Evolutionary conservation across 164 flowering plant species (phyloP), one percentile per base, ranked within the genome.

Genomic region (Aristolochia californica): DNA sequence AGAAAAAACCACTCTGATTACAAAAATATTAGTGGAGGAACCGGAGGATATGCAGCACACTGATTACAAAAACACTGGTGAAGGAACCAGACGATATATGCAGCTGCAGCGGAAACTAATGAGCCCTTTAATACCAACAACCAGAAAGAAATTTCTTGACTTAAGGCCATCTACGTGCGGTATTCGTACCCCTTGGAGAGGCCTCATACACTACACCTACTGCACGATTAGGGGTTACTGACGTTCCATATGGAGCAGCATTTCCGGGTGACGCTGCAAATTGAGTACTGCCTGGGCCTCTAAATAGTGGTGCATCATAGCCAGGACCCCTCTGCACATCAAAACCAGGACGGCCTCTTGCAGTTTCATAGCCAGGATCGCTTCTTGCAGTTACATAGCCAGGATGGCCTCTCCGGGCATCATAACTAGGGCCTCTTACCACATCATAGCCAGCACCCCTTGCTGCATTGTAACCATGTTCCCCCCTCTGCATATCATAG

Each of bases 371-470:
- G 15, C 40, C 53, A 62, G 49, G 58, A 2, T 50, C 40, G 27
- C 53, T 34, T 53, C 40, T 54, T 24, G 17, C 16, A 28, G 24
- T 2, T 43, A 34, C 53, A 53, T 43, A 54, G 13, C 40, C 25
- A 10, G 44, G 51, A 38, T 40, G 16, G 18, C 64, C 55, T 20
- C 45, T 48, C 5, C 44, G 28, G 10, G 48, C 12, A 57, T 45
- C 60, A 43, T 57, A 45, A 12, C 60, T 7, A 12, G 45, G 58
- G 2, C 57, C 59, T 1, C 58, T 45, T 22, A n/a, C 48, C 12
- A 27, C 27, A 38, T 27, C 62, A 60, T 60, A 60, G 15, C 62
- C 62, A 27, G 53, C 43, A 0, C 54, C 53, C 38, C 53, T 47
- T 20, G 55, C 40, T 34, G 40, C 40, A 34, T 12, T 34, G 40